phyloP scores from a whole-genome alignment of 2,329 filamentous ascomycete genomes.

The Aspergillus quadrilineatus region DNA sequence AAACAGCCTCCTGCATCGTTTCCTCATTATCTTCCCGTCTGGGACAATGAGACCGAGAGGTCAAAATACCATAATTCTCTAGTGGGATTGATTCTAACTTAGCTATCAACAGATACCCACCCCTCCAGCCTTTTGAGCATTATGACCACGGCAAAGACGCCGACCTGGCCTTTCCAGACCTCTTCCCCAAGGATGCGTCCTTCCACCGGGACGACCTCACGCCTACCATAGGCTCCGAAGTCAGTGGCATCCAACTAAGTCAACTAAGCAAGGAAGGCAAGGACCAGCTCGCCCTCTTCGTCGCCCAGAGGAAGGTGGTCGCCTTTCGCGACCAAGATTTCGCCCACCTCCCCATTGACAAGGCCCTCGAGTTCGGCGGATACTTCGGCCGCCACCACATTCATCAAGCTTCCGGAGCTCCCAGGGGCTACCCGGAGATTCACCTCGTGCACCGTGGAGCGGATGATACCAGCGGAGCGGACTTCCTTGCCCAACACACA shows the following conservation, averaged over 20 bases:
- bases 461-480: constrained; percentile 58
- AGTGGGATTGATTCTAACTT: constrained; percentile 1
- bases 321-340: constrained; percentile 76
- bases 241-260: constrained; percentile 70
- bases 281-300: constrained; percentile 65
- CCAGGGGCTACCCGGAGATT: constrained; percentile 69
- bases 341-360: constrained; percentile 65
- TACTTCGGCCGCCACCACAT: constrained; percentile 83
- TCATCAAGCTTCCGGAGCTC: constrained; percentile 74
- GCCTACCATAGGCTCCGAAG: constrained; percentile 70
- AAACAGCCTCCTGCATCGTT: constrained; percentile 61
- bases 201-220: constrained; percentile 61
- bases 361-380: constrained; percentile 67
- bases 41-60: constrained; percentile 57
- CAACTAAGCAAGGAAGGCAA: constrained; percentile 66
- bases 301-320: constrained; percentile 63
- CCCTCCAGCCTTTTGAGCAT: constrained; percentile 68
- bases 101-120: constrained; percentile 52
- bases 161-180: constrained; percentile 66
- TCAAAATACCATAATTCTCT: constrained; percentile 10
- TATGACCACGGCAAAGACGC: constrained; percentile 75
- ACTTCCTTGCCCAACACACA: constrained; percentile 68
- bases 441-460: constrained; percentile 76
- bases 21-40: constrained; percentile 71
- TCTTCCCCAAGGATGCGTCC: constrained; percentile 51